phyloP scores from a whole-genome alignment of 129 eudicot genomes.

The sunflower (Helianthus annuus) region HanXRQr2.0-SUNRISE NC_035441.2:47782551-47783050 shows the following conservation, averaged over 20 bases:
- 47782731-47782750: conserved; percentile 24
- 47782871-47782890: too few relatives aligned
- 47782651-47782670: conserved; percentile 48
- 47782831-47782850: conserved; percentile 56
- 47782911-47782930: too few relatives aligned
- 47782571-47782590: conserved; percentile 7
- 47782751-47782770: conserved; percentile 47
- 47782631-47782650: conserved; percentile 79
- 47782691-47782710: conserved; percentile 57
- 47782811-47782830: conserved; percentile 62
- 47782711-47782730: conserved; percentile 39
- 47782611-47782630: conserved; percentile 78
- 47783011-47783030: too few relatives aligned
- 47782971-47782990: too few relatives aligned
- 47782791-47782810: conserved; percentile 98
- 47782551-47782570: conserved; percentile 2
- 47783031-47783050: too few relatives aligned
- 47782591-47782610: neutral
- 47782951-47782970: too few relatives aligned
- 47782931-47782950: too few relatives aligned
- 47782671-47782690: conserved; percentile 37
- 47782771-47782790: conserved; percentile 89
- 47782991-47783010: too few relatives aligned
- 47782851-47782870: too few relatives aligned
- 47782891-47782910: neutral